phyloP scores from a whole-genome alignment of 768 basidiomycete species.

The Clitopilus passeckerianus region DNA sequence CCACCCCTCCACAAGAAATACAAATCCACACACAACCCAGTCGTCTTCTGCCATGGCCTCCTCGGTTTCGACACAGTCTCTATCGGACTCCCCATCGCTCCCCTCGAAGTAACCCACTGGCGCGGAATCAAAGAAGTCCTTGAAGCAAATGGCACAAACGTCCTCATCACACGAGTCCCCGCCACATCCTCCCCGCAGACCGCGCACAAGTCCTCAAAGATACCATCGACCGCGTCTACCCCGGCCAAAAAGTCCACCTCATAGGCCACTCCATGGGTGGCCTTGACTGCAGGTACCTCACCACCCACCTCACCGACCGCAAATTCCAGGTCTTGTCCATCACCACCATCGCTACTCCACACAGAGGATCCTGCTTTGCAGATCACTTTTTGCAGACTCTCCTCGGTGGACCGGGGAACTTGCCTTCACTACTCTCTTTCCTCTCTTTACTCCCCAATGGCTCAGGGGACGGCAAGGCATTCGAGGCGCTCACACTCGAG shows the following conservation, averaged over 20 bases:
- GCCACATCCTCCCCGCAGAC: constrained; percentile 84
- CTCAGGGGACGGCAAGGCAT: constrained; percentile 92
- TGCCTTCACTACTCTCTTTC: constrained; percentile 67
- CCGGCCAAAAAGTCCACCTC: constrained; percentile 82
- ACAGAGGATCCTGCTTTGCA: constrained; percentile 90
- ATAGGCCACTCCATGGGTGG: constrained; percentile 74
- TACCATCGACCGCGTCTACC: constrained; percentile 73
- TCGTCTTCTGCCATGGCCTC: constrained; percentile 95
- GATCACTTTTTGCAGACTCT: constrained; percentile 74
- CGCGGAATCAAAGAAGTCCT: constrained; percentile 93
- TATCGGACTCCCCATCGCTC: constrained; percentile 70
- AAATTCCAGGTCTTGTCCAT: constrained; percentile 81
- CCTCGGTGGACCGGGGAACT: constrained; percentile 52
- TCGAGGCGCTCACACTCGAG: constrained; percentile 78
- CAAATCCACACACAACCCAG: constrained; percentile 71
- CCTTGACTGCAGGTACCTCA: constrained; percentile 88
- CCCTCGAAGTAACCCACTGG: constrained; percentile 92
- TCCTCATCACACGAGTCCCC: constrained; percentile 91
- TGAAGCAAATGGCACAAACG: constrained; percentile 82
- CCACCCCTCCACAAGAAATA: constrained; percentile 50
- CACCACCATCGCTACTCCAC: constrained; percentile 94
- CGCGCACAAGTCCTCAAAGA: constrained; percentile 88
- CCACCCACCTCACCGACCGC: constrained; percentile 68
- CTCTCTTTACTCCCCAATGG: constrained; percentile 87
- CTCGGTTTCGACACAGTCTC: constrained; percentile 86